Evolutionary conservation across 23 red algal species (phyloP).

Genomic region (Gracilaria gracilis): DNA sequence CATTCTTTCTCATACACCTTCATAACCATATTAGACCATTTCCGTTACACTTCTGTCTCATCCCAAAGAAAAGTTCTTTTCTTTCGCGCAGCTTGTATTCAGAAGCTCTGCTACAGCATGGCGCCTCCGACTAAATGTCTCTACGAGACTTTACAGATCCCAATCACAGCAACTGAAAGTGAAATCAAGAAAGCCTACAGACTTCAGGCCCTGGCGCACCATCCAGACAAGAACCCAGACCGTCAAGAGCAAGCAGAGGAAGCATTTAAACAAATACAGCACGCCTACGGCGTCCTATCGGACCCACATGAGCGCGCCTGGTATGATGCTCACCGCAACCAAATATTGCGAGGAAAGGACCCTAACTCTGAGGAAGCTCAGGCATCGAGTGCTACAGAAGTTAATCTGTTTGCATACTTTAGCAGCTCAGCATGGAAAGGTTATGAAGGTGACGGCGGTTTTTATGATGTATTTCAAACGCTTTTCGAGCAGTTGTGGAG

Average conservation of each 20-base stretch:
- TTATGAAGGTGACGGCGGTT: slow-evolving; percentile 69
- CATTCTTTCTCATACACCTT: too few relatives aligned
- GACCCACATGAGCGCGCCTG: slow-evolving; percentile 96
- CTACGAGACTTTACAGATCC: slow-evolving; percentile 86
- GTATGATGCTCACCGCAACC: slow-evolving; percentile 95
- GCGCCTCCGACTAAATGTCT: slow-evolving; percentile 70
- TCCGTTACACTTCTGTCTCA: not conserved
- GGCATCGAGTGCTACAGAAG: slow-evolving; percentile 66
- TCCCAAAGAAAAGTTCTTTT: not conserved
- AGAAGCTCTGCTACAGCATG: not conserved
- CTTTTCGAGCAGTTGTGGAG: slow-evolving; percentile 79
- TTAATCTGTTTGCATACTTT: slow-evolving; percentile 88
- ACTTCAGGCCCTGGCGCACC: slow-evolving; percentile 62
- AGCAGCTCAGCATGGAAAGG: slow-evolving; percentile 69
- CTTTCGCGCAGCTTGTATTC: not conserved
- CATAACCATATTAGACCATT: too few relatives aligned
- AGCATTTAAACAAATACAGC: slow-evolving; percentile 83
- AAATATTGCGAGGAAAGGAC: slow-evolving; percentile 91
- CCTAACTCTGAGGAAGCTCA: slow-evolving; percentile 36
- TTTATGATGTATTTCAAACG: slow-evolving; percentile 76
- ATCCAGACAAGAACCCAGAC: slow-evolving; percentile 96
- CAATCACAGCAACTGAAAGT: slow-evolving; percentile 71
- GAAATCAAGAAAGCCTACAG: slow-evolving; percentile 95
- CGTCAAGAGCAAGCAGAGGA: slow-evolving; percentile 71
- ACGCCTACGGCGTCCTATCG: slow-evolving; percentile 93